A percentile compares a stretch with the other conserved stretches of the same genome.
Conservation (phyloP, 1,284 basidiomycete species). For the Anthracocystis panici-leucophaei region DNA sequence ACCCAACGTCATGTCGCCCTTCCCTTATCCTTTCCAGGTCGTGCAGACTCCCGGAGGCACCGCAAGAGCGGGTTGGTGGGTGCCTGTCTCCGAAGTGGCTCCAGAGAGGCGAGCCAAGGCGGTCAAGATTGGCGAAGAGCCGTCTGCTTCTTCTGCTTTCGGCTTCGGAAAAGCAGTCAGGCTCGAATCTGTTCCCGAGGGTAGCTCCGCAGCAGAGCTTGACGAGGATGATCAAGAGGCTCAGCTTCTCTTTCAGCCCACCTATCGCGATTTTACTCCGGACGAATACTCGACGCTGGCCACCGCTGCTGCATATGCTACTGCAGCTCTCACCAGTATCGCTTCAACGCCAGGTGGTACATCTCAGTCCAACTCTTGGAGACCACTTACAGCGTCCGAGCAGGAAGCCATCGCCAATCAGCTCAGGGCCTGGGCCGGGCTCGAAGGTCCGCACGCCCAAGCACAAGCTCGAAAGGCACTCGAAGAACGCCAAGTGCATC, state of each 20-base stretch:
- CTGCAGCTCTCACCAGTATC: constrained; percentile 61
- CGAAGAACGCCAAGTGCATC: constrained; percentile 51
- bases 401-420: constrained; percentile 55
- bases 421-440: constrained; percentile 62
- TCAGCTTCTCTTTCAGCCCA: constrained; percentile 51
- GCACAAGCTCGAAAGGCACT: constrained; percentile 53
- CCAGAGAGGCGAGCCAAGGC: constrained; percentile 42
- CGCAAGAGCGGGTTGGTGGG: constrained; percentile 60
- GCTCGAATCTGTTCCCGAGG: constrained; percentile 21
- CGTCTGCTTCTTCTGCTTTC: not conserved
- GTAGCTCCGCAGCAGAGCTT: constrained; percentile 1
- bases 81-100: constrained; percentile 50
- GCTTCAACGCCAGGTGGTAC: constrained; percentile 31
- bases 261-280: constrained; percentile 50
- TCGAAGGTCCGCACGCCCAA: constrained; percentile 62
- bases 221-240: constrained; percentile 29
- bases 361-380: constrained; percentile 35
- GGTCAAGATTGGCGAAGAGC: constrained; percentile 27
- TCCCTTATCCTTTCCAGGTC: constrained; percentile 60
- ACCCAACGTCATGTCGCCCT: constrained; percentile 50
- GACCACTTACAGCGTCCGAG: constrained; percentile 45
- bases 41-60: constrained; percentile 63
- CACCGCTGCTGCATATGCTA: constrained; percentile 62
- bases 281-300: constrained; percentile 60
- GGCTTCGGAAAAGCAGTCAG: not conserved